Evolutionary conservation across 2,329 filamentous ascomycete genomes (phyloP), one percentile per base, ranked within the genome.

Genomic region (Aspergillus eucalypticola): DNA sequence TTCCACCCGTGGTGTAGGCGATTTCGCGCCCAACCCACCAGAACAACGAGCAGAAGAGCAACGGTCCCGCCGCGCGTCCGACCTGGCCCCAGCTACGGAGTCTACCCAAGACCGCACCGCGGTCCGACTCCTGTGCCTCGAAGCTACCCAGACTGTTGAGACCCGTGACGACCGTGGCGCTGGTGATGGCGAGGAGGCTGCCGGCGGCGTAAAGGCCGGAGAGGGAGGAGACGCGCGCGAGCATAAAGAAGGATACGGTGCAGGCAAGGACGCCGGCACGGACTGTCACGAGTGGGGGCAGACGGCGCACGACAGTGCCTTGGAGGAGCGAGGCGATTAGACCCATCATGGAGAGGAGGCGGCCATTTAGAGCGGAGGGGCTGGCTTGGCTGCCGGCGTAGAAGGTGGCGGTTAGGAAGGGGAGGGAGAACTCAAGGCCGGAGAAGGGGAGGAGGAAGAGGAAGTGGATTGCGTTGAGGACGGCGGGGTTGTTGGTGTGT

Each of bases 331-430:
- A 95, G 8, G 95, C 93, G 6, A 98, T 85, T 3, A 99, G 85
- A 0, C 95, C 95, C 69, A 99, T 91, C 76, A 90, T 95, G 5
- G 95, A 94, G 2, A 99, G 86, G 2, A 99, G 83, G 10, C 88
- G 86, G 15, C 95, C 95, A 66, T 96, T 96, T 55, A 91, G 85
- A 46, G 87, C 85, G 0, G 92, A 89, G 0, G 79, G 78, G 55
- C 73, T 79, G 39, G 70, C 63, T n/a, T 70, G 71, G 17, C 66
- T 67, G 73, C 95, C 96, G 8, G 85, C 85, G 75, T 98, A 98
- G 48, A 99, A 85, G 56, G 96, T 94, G 70, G 95, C 96, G 0
- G 94, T 98, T 87, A 99, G 93, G 75, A 99, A 99, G 0, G 95
- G 93, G 3, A 99, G 84, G 0, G 92, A 96, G 76, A 96, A 98